Conservation (phyloP, 2,329 filamentous ascomycete genomes). For the Botryotinia convoluta region DNA sequence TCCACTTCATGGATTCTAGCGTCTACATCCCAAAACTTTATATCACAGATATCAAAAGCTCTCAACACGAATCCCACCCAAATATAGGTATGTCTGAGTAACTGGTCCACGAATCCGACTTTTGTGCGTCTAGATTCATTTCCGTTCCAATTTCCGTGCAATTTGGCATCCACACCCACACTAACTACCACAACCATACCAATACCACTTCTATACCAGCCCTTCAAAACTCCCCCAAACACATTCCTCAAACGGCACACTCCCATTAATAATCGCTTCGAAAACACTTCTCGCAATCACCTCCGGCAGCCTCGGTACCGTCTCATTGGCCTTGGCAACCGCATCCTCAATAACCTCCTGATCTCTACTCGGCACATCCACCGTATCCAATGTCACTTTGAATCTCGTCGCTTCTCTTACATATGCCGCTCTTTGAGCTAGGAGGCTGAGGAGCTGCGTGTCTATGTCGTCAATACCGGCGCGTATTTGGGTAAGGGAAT, state of each 20-base stretch:
- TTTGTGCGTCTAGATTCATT: background rate
- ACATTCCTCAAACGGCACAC: conserved; percentile 27
- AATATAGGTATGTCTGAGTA: background rate
- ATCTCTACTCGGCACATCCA: conserved; percentile 25
- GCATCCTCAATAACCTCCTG: conserved; percentile 22
- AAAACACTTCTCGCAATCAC: conserved; percentile 24
- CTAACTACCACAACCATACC: background rate
- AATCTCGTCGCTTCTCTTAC: conserved; percentile 29
- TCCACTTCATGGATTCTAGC: background rate
- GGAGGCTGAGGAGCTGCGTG: conserved; percentile 19
- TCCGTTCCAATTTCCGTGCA: background rate
- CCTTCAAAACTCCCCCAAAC: conserved; percentile 14
- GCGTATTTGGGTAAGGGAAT: conserved; percentile 24
- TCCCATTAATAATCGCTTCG: conserved; percentile 25
- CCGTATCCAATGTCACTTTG: conserved; percentile 19
- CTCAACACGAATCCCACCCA: background rate
- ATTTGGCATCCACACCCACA: background rate
- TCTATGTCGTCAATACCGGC: conserved; percentile 24
- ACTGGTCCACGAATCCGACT: background rate
- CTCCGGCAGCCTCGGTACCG: conserved; percentile 20
- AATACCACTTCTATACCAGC: background rate
- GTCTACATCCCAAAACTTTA: background rate
- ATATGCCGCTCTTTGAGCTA: conserved; percentile 24
- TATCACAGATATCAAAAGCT: background rate
- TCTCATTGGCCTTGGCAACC: conserved; percentile 20